A percentile compares a stretch with the other conserved stretches of the same genome.
phyloP scores from a whole-genome alignment of 2,329 filamentous ascomycete genomes.

The Lachnellula arida region DNA sequence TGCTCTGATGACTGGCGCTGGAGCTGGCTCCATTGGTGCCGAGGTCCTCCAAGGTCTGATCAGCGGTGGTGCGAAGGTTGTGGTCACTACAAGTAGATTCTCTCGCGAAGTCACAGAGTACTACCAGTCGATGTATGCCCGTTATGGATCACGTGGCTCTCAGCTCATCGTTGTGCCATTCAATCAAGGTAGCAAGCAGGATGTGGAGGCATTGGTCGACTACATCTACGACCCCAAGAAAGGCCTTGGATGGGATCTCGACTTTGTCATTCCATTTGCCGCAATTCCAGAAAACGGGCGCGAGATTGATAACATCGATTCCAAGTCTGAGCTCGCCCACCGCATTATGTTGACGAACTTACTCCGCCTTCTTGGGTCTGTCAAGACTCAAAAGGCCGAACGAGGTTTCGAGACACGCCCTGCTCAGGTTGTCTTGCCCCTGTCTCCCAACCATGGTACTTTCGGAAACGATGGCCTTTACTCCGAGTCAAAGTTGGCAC shows the following conservation, averaged over 20 bases:
- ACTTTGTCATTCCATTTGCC: conserved; percentile 93
- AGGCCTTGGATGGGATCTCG: conserved; percentile 95
- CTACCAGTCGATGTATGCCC: conserved; percentile 97
- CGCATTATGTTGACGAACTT: conserved; percentile 99
- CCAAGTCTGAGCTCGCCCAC: conserved; percentile 94
- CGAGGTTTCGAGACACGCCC: conserved; percentile 91
- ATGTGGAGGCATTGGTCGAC: conserved; percentile 86
- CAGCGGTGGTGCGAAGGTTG: conserved; percentile 91
- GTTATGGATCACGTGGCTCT: conserved; percentile 87
- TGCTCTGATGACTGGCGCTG: conserved; percentile 95
- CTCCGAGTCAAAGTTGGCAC: conserved; percentile 93
- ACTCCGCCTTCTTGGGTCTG: conserved; percentile 78
- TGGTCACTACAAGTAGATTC: conserved; percentile 95
- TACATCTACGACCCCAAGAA: conserved; percentile 98
- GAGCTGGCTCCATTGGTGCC: conserved; percentile 94
- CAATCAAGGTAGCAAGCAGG: conserved; percentile 98
- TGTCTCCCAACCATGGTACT: conserved; percentile 97
- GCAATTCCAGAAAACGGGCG: conserved; percentile 97
- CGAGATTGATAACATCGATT: conserved; percentile 95
- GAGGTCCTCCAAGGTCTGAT: conserved; percentile 95
- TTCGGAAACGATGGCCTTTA: conserved; percentile 98
- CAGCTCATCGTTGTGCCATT: conserved; percentile 98
- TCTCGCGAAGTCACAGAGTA: conserved; percentile 98
- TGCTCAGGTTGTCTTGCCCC: conserved; percentile 89
- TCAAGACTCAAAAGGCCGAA: conserved; percentile 86